These are phyloP conservation scores for Leccinum olivaceoglutinosum DNA, from an alignment of 1,284 basidiomycete genomes.

Conservation along the genomic window DNA sequence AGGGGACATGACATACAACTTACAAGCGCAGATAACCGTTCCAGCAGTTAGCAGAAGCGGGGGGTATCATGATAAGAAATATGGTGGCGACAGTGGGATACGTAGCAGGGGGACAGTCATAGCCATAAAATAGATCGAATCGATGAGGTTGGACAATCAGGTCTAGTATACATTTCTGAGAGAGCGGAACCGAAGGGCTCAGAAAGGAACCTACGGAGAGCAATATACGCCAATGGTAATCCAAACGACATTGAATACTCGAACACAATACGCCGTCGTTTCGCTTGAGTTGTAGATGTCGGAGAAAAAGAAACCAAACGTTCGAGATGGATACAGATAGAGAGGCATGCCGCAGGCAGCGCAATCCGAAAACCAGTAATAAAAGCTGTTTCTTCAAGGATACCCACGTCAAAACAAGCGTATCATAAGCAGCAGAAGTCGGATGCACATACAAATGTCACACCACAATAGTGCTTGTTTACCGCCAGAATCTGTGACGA, in stretches of 20 bases:
- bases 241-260: conserved; percentile 50
- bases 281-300: conserved; percentile 21
- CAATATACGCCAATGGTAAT: conserved; percentile 51
- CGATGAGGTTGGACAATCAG: conserved; percentile 62
- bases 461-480: conserved; percentile 28
- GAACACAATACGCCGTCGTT: conserved; percentile 33
- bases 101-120: conserved; percentile 59
- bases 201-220: conserved; percentile 44
- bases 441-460: conserved; percentile 28
- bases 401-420: conserved; percentile 3
- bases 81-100: conserved; percentile 45
- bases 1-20: conserved; percentile 3
- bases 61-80: conserved; percentile 54
- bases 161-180: conserved; percentile 36
- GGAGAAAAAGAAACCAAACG: conserved; percentile 25
- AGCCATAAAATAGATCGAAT: conserved; percentile 58
- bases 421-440: not conserved
- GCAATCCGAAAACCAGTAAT: conserved; percentile 39
- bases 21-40: conserved; percentile 36
- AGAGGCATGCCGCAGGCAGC: conserved; percentile 50
- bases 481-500: no score
- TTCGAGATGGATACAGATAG: conserved; percentile 31
- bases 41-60: conserved; percentile 42
- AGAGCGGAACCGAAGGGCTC: not conserved
- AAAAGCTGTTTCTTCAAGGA: conserved; percentile 42